Evolutionary conservation across 192 early-diverging fungal genomes (phyloP).

Genomic region (Podila clonocystis): DNA sequence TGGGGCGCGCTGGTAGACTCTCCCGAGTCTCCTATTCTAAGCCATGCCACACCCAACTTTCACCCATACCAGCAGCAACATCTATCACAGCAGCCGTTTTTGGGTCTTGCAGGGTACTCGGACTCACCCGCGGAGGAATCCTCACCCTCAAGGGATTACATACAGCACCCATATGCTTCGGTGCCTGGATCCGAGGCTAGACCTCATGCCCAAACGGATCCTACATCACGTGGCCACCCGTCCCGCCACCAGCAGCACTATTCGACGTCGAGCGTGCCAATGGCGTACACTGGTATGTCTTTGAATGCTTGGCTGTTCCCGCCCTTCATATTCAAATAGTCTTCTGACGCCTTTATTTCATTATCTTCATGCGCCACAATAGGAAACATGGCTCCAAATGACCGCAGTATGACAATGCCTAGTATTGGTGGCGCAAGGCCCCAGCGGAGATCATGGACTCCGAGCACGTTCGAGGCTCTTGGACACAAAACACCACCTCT

Average conservation of each 20-base stretch:
- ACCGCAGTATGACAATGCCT: slow-evolving; percentile 7
- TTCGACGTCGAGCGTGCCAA: slow-evolving; percentile 19
- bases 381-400: slow-evolving; percentile 31
- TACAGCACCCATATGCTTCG: slow-evolving; percentile 16
- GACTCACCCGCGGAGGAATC: slow-evolving; percentile 39
- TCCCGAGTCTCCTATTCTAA: slow-evolving; percentile 12
- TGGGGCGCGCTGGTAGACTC: slow-evolving; percentile 34
- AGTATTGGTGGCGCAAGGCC: neutral
- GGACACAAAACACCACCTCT: slow-evolving; percentile 23
- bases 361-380: neutral
- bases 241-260: slow-evolving; percentile 34
- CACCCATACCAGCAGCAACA: slow-evolving; percentile 3
- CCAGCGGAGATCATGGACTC: slow-evolving; percentile 35
- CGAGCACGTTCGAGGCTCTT: slow-evolving; percentile 26
- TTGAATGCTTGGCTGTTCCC: too few species aligned
- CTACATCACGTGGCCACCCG: slow-evolving; percentile 2
- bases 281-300: slow-evolving; percentile 13
- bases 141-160: slow-evolving; percentile 14
- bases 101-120: slow-evolving; percentile 8
- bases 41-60: neutral
- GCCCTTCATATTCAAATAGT: neutral
- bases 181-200: neutral
- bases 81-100: slow-evolving; percentile 1
- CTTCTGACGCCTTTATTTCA: neutral
- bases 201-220: slow-evolving; percentile 26